Evolutionary conservation across 2,329 filamentous ascomycete genomes (phyloP).

Genomic region (Fusarium cicatricum): DNA sequence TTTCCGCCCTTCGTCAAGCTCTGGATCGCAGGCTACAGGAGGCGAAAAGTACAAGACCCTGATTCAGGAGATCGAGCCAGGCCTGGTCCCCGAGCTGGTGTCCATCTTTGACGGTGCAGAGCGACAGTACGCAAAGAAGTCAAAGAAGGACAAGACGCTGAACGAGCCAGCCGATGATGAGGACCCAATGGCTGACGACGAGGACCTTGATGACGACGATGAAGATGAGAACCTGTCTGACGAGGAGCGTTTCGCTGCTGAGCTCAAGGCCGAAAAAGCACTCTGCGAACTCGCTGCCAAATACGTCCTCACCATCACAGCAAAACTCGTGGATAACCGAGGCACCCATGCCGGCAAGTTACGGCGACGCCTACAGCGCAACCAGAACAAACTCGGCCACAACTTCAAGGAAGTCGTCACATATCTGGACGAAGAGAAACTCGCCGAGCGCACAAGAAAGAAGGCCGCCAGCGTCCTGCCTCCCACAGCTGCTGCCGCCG

Average conservation of each 20-base stretch:
- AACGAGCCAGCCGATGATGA: constrained; percentile 76
- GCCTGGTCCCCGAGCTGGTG: constrained; percentile 72
- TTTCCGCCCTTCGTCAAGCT: constrained; percentile 41
- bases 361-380: constrained; percentile 76
- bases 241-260: constrained; percentile 67
- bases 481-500: constrained; percentile 30
- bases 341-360: constrained; percentile 70
- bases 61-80: constrained; percentile 72
- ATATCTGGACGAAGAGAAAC: constrained; percentile 77
- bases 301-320: constrained; percentile 81
- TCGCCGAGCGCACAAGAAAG: constrained; percentile 55
- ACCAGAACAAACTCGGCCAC: constrained; percentile 79
- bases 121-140: constrained; percentile 77
- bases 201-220: constrained; percentile 61
- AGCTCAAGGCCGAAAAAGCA: constrained; percentile 81
- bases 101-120: constrained; percentile 82
- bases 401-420: constrained; percentile 88
- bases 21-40: constrained; percentile 32
- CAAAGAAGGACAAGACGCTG: constrained; percentile 63
- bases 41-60: constrained; percentile 52
- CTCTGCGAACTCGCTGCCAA: constrained; percentile 88
- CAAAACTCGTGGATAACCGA: constrained; percentile 74
- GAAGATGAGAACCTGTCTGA: constrained; percentile 62
- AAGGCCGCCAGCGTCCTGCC: constrained; percentile 41
- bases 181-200: constrained; percentile 72